Evolutionary conservation across 192 early-diverging fungal genomes (phyloP), one percentile per base, ranked within the genome.

Genomic region (Entomortierella chlamydospora): DNA sequence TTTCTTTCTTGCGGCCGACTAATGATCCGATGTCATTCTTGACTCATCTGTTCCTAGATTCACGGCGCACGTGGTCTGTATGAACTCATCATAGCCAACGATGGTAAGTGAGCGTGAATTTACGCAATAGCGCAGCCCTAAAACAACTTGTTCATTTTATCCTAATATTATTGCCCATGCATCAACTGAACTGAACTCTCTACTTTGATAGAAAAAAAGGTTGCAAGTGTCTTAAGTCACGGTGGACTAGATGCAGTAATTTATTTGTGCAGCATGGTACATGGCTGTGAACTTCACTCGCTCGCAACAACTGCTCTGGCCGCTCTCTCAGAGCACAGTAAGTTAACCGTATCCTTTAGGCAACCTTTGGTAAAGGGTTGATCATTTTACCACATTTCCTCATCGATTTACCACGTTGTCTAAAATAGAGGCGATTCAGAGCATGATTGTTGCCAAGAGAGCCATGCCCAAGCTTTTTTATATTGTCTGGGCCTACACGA

Each of bases 181-280:
- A 55, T 45, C 45, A 10, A 43, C 17, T 28, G 23, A n/a, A n/a
- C 6, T 1, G 7, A 33, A 37, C 59, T 51, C 22, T 41, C 30
- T 31, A 1, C 41, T 20, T 61, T 52, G 47, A 54, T 68, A 89
- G 88, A 83, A 37, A 67, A 84, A 26, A 85, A 81, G 12, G 41
- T 87, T 3, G 70, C 72, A 23, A 79, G 68, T 59, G 73, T 89
- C 15, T 47, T 87, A 8, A 82, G 57, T 37, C 66, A 89, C 62
- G 88, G 88, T 13, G 88, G 88, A 39, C 45, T 89, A 17, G 88
- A 89, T 64, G 84, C 88, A 4, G 54, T 86, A 15, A 71, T 89
- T 5, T 89, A 85, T 65, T 50, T 89, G 4, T 87, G 86, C 61
- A 72, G 66, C 25, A 51, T 72, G 30, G 69, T 55, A 18, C 81